A percentile compares a stretch with the other conserved stretches of the same genome.
Conservation (phyloP, 2,329 filamentous ascomycete species). For the Amesomyces nigricolor region DNA sequence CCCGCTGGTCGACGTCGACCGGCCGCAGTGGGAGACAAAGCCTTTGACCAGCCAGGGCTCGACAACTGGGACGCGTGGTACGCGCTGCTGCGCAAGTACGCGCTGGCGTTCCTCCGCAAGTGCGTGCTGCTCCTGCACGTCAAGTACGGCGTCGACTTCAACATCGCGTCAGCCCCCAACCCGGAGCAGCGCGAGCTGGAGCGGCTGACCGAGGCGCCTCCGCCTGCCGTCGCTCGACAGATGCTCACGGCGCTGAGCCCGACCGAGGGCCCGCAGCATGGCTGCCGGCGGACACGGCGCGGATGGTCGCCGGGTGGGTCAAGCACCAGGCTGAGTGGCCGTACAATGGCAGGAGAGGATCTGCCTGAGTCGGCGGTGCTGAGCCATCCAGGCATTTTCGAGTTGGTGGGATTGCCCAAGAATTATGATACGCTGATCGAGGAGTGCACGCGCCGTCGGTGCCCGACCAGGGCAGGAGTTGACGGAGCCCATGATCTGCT, state of each 20-base stretch:
- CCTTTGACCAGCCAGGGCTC: conserved; percentile 51
- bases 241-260: conserved; percentile 60
- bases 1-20: conserved; percentile 22
- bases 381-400: conserved; percentile 87
- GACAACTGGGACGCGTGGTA: conserved; percentile 51
- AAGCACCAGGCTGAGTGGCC: conserved; percentile 51
- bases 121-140: conserved; percentile 76
- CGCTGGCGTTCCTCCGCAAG: conserved; percentile 86
- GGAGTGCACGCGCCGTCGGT: conserved; percentile 76
- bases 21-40: conserved; percentile 35
- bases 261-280: conserved; percentile 36
- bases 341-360: conserved; percentile 13
- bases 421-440: conserved; percentile 91
- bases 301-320: conserved; percentile 65
- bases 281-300: conserved; percentile 43
- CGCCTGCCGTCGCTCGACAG: conserved; percentile 71
- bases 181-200: conserved; percentile 71
- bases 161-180: conserved; percentile 56
- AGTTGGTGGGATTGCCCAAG: conserved; percentile 85
- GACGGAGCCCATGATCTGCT: conserved; percentile 82
- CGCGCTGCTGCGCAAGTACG: conserved; percentile 69
- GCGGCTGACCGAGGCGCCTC: conserved; percentile 69
- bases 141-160: conserved; percentile 83
- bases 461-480: conserved; percentile 85
- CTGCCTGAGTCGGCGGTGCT: conserved; percentile 42